Percentiles rank a stretch among this genome's conserved stretches.
phyloP scores from a whole-genome alignment of 768 basidiomycete species.

The Macrocybe gigantea region DNA sequence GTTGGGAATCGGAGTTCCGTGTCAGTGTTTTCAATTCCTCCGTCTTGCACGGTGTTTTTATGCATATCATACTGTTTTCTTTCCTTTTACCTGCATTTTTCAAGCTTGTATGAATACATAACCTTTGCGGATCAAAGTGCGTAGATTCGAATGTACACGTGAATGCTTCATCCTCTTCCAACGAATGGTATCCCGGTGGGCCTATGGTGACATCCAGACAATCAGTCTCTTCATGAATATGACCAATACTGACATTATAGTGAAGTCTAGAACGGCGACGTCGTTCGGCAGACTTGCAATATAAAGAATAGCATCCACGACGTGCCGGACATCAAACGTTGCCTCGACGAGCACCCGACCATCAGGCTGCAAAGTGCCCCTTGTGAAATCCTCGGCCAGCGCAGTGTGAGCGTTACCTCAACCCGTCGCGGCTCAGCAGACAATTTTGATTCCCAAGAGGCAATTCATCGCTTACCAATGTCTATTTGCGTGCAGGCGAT shows the following conservation, averaged over 20 bases:
- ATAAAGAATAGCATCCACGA: constrained; percentile 66
- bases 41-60: constrained; percentile 7
- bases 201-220: constrained; percentile 10
- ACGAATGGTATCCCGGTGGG: constrained; percentile 20
- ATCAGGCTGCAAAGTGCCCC: constrained; percentile 64
- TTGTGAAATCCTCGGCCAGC: constrained; percentile 40
- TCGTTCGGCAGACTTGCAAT: constrained; percentile 63
- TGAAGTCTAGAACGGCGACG: constrained; percentile 66
- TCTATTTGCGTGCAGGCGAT: constrained; percentile 82
- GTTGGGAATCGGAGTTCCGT: neutral
- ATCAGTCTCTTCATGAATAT: neutral
- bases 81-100: neutral
- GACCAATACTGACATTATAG: constrained; percentile 58
- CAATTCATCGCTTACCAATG: constrained; percentile 44
- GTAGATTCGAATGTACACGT: neutral
- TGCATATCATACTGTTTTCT: constrained; percentile 4
- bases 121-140: too few species aligned
- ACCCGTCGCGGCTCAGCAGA: neutral
- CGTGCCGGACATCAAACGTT: constrained; percentile 66
- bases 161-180: constrained; percentile 17
- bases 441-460: neutral
- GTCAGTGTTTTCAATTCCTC: constrained; percentile 1
- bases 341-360: constrained; percentile 53
- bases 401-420: constrained; percentile 68
- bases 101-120: neutral